Percentiles rank a stretch among this genome's conserved stretches.
Conservation (phyloP, 306 rosid species). For the Sphenostylis stenocarpa region DNA sequence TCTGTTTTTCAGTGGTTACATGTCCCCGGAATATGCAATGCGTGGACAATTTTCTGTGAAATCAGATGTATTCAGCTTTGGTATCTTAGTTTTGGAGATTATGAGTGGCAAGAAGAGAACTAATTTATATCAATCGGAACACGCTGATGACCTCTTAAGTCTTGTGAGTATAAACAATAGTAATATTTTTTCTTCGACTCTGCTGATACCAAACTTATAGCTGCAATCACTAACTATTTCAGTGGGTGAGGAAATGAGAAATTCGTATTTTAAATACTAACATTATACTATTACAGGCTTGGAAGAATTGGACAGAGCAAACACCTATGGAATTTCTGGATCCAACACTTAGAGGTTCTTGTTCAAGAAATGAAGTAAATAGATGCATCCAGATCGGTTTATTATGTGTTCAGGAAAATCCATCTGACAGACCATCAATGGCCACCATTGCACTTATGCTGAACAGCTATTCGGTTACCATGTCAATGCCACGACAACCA, state of each 20-base stretch:
- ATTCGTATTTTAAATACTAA: neutral
- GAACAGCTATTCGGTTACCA: constrained; percentile 44
- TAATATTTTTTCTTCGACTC: neutral
- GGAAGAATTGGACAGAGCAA: constrained; percentile 35
- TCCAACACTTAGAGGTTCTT: constrained; percentile 46
- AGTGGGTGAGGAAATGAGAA: neutral
- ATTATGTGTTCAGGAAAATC: constrained; percentile 55
- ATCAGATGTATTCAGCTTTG: constrained; percentile 50
- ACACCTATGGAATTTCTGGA: constrained; percentile 49
- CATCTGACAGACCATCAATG: constrained; percentile 49
- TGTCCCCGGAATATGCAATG: constrained; percentile 57
- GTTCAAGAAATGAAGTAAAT: constrained; percentile 48
- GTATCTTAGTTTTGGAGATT: constrained; percentile 51
- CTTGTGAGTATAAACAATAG: constrained; percentile 41
- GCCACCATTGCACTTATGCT: constrained; percentile 46
- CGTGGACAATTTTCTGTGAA: constrained; percentile 46
- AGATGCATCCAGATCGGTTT: constrained; percentile 60
- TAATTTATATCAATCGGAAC: constrained; percentile 15
- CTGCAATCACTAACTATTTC: neutral
- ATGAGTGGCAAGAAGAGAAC: constrained; percentile 51
- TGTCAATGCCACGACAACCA: constrained; percentile 39
- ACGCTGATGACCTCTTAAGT: constrained; percentile 43
- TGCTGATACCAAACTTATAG: neutral
- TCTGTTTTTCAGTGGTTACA: constrained; percentile 43
- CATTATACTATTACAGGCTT: neutral